phyloP scores from a whole-genome alignment of 352 stramenopile species.

The Globisporangium spinosum region DNA sequence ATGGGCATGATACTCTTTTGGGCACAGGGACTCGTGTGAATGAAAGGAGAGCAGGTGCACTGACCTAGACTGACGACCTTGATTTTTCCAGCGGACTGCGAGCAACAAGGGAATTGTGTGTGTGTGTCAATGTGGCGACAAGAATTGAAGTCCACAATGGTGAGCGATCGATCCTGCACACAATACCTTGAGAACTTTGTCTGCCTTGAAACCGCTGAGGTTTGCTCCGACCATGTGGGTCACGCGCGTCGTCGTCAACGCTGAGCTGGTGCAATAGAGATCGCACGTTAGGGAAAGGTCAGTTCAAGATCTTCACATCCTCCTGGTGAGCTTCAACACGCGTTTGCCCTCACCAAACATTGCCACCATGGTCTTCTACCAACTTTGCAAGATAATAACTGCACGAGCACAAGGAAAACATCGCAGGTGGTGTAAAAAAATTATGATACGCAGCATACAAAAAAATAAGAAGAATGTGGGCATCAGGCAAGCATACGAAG shows the following conservation, averaged over 20 bases:
- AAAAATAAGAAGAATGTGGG: background rate
- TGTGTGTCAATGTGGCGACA: too few relatives aligned
- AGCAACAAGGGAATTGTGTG: too few relatives aligned
- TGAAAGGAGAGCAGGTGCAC: background rate
- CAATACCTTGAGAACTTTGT: slow-evolving; percentile 65
- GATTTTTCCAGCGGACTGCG: slow-evolving; percentile 47
- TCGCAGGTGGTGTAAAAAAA: background rate
- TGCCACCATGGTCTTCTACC: slow-evolving; percentile 69
- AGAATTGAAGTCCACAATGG: background rate
- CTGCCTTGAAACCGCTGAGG: slow-evolving; percentile 67
- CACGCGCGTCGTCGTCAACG: slow-evolving; percentile 41
- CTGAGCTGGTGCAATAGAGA: slow-evolving; percentile 26
- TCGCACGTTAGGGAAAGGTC: too few relatives aligned
- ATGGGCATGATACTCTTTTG: background rate
- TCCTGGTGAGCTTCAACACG: slow-evolving; percentile 6
- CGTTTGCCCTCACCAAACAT: slow-evolving; percentile 38
- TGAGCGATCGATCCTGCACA: background rate
- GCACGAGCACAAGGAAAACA: background rate
- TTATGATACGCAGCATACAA: background rate
- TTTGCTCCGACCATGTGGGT: slow-evolving; percentile 84
- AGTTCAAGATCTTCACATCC: too few relatives aligned
- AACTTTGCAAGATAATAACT: slow-evolving; percentile 84
- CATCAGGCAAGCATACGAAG: slow-evolving; percentile 39
- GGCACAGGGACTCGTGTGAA: background rate
- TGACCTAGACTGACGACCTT: slow-evolving; percentile 68